Conservation (phyloP, 2,329 filamentous ascomycete genomes). For the Daldinia sp. region DNA sequence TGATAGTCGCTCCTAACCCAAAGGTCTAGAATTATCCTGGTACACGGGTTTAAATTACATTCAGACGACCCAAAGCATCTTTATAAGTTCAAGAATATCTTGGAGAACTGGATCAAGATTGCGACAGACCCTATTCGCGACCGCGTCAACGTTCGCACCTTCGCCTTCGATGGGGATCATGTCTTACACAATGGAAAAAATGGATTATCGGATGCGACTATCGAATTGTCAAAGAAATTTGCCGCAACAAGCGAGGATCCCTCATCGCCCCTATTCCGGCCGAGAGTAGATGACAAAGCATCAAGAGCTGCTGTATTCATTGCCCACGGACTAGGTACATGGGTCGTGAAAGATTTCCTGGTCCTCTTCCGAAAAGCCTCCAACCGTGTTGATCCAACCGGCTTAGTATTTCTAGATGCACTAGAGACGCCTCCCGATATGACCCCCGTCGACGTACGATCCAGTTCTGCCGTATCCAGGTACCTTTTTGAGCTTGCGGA, state of each 20-base stretch:
- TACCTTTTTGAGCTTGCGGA: conserved; percentile 24
- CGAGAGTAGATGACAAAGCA: neutral
- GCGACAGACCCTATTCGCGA: conserved; percentile 10
- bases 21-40: conserved; percentile 28
- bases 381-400: conserved; percentile 20
- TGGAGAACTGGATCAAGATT: conserved; percentile 24
- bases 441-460: conserved; percentile 12
- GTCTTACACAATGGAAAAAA: conserved; percentile 17
- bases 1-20: neutral
- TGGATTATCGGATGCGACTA: conserved; percentile 2
- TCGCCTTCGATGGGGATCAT: conserved; percentile 20
- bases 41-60: conserved; percentile 28
- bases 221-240: conserved; percentile 9
- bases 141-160: conserved; percentile 27
- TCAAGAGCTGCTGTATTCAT: conserved; percentile 30
- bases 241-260: conserved; percentile 3
- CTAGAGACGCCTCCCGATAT: conserved; percentile 3
- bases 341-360: conserved; percentile 36
- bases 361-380: neutral
- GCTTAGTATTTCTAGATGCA: conserved; percentile 27
- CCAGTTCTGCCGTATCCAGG: neutral
- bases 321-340: conserved; percentile 33
- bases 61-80: neutral
- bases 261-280: conserved; percentile 22
- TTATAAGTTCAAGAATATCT: conserved; percentile 9